These are phyloP conservation scores for Aureobasidium sp. DNA, from an alignment of 2,329 filamentous ascomycete species.

Conservation along the genomic window DNA sequence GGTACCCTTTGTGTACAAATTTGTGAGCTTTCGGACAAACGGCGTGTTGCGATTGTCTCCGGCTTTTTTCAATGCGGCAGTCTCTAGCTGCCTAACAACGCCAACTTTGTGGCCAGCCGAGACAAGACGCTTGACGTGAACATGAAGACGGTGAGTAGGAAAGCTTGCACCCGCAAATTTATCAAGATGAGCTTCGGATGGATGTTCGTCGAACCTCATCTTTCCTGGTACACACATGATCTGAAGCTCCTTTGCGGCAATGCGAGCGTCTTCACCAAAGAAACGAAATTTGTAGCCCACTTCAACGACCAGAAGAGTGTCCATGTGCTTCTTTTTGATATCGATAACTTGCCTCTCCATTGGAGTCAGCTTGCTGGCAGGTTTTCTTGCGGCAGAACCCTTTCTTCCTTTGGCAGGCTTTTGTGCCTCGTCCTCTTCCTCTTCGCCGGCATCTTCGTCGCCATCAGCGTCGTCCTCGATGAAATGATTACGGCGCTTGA, in stretches of 20 bases:
- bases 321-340: constrained; percentile 85
- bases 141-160: constrained; percentile 80
- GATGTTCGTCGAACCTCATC: constrained; percentile 86
- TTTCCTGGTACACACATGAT: constrained; percentile 98
- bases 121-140: constrained; percentile 90
- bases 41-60: constrained; percentile 91
- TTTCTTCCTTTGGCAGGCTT: constrained; percentile 44
- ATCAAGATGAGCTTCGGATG: constrained; percentile 84
- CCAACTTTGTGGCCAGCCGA: constrained; percentile 93
- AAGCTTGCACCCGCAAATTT: constrained; percentile 94
- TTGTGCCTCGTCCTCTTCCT: constrained; percentile 45
- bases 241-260: constrained; percentile 80
- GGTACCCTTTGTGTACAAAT: constrained; percentile 95
- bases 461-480: constrained; percentile 49
- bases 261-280: constrained; percentile 88
- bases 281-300: constrained; percentile 98
- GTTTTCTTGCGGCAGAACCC: constrained; percentile 56
- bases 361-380: constrained; percentile 78
- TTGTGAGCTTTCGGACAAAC: constrained; percentile 87
- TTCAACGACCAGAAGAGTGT: constrained; percentile 85
- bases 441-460: constrained; percentile 52
- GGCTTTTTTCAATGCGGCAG: constrained; percentile 87
- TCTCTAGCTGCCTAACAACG: constrained; percentile 89
- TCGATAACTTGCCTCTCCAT: constrained; percentile 91
- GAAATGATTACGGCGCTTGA: constrained; percentile 54